Evolutionary conservation across 2,329 filamentous ascomycete species (phyloP), one percentile per base, ranked within the genome.

Genomic region (Aspergillus sp.): DNA sequence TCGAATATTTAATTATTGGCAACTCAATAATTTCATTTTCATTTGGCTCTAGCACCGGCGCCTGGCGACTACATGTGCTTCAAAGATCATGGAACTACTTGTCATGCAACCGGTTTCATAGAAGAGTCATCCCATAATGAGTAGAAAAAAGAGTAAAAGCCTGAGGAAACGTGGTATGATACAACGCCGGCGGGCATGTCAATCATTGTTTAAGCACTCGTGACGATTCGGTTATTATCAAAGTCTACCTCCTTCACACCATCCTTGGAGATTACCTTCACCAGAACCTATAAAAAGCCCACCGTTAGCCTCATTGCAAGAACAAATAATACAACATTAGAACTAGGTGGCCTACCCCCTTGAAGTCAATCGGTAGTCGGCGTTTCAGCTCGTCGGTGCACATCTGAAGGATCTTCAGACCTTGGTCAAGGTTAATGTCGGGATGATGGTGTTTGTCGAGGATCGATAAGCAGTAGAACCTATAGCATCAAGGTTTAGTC

Each of bases 371-470:
- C 50, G 93, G 93, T 77, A 98, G 80, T 71, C 94, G 82, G 68
- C 93, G 83, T 81, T 96, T 95, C 66, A 98, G 75, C 77, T 98
- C 93, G 68, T 97, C 90, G 57, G 88, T 93, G 74, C 93, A 98
- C 83, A 96, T 86, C 60, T 81, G 84, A 62, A 98, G 75, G 53
- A 98, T 82, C 77, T 95, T 93, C 73, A 95, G 80, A 48, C 93
- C 93, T 69, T 94, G 81, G 52, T 86, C 89, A 46, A 93, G 82
- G 51, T 79, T 80, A 69, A 98, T 97, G 64, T 96, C 85, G 42
- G 93, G 91, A 64, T 96, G 87, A 69, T 98, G 93, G 69, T 98
- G 93, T 77, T 98, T 98, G 75, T 98, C 93, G 44, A 98, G 82
- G 58, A 95, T 94, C 5, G 88, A 94, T 51, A 98, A 79, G 70